Percentiles rank a stretch among this genome's conserved stretches.
Conservation (phyloP, 2,329 filamentous ascomycete species). For the Dissoconium aciculare region DNA sequence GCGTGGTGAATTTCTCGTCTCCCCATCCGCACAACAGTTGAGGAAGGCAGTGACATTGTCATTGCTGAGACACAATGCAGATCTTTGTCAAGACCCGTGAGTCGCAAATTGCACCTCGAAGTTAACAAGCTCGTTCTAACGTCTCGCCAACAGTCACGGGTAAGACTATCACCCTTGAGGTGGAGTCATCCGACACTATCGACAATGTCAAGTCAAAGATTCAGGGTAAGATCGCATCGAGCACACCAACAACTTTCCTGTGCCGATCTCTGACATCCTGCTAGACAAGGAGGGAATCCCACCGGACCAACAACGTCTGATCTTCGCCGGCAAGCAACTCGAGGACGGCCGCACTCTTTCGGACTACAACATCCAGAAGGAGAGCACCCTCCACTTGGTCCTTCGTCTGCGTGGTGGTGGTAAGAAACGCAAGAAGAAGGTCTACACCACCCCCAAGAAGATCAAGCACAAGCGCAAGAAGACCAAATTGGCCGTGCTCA, state of each 20-base stretch:
- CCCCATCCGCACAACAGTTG: conserved; percentile 3
- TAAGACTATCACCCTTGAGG: conserved; percentile 99
- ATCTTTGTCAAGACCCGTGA: conserved; percentile 95
- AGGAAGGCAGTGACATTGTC: conserved; percentile 6
- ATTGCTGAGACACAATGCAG: conserved; percentile 45
- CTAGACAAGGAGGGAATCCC: conserved; percentile 99
- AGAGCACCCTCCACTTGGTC: conserved; percentile 95
- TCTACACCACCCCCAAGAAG: conserved; percentile 99
- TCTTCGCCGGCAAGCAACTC: conserved; percentile 99
- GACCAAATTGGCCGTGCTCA: conserved; percentile 99
- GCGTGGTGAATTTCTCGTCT: conserved; percentile 1
- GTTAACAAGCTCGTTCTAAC: conserved; percentile 3
- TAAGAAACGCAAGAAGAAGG: conserved; percentile 99
- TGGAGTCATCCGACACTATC: conserved; percentile 98
- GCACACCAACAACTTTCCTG: too few species aligned
- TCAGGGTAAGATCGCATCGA: conserved; percentile 38
- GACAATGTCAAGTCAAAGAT: conserved; percentile 99
- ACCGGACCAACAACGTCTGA: conserved; percentile 96
- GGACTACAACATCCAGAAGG: conserved; percentile 99
- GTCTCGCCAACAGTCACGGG: conserved; percentile 52
- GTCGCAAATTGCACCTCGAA: conserved; percentile 25
- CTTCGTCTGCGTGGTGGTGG: conserved; percentile 91
- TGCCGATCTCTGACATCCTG: conserved; percentile 5
- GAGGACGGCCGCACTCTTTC: conserved; percentile 97
- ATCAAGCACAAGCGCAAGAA: conserved; percentile 99